Evolutionary conservation across 768 basidiomycete genomes (phyloP).

Genomic region (Pulveroboletus ravenelii): DNA sequence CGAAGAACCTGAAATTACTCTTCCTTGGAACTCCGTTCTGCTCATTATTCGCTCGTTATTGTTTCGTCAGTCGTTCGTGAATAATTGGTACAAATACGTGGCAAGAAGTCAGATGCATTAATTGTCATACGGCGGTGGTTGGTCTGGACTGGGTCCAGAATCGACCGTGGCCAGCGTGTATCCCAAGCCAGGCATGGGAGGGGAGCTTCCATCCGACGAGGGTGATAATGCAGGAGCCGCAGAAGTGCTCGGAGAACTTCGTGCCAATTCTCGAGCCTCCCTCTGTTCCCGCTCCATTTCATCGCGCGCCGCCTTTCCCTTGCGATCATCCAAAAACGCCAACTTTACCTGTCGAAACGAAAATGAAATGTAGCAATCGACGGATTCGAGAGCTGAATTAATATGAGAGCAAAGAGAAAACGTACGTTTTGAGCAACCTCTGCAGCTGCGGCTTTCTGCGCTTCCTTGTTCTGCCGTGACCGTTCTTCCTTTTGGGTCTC

Average conservation of each 20-base stretch:
- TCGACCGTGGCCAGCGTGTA: slow-evolving; percentile 9
- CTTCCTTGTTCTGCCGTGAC: slow-evolving; percentile 42
- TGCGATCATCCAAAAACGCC: slow-evolving; percentile 76
- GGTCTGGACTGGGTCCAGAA: slow-evolving; percentile 8
- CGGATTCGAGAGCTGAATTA: background rate
- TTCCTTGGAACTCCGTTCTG: background rate
- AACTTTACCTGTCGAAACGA: slow-evolving; percentile 55
- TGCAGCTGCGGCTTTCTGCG: slow-evolving; percentile 55
- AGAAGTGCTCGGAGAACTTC: background rate
- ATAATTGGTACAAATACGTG: slow-evolving; percentile 4
- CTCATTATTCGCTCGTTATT: background rate
- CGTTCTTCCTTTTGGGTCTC: slow-evolving; percentile 48
- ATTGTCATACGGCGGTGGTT: slow-evolving; percentile 20
- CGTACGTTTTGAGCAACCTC: slow-evolving; percentile 53
- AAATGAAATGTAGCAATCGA: background rate
- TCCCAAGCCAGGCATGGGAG: slow-evolving; percentile 27
- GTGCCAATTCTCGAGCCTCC: slow-evolving; percentile 34
- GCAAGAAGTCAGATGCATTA: background rate
- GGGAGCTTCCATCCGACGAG: background rate
- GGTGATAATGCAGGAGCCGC: background rate
- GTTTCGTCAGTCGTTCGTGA: background rate
- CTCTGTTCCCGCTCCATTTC: slow-evolving; percentile 55
- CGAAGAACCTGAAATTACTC: slow-evolving; percentile 5
- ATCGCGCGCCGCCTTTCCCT: slow-evolving; percentile 47
- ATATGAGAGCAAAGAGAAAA: background rate